Percentiles rank a stretch among this genome's conserved stretches.
Conservation (phyloP, 768 basidiomycete genomes). For the Vishniacozyma victoriae region DNA sequence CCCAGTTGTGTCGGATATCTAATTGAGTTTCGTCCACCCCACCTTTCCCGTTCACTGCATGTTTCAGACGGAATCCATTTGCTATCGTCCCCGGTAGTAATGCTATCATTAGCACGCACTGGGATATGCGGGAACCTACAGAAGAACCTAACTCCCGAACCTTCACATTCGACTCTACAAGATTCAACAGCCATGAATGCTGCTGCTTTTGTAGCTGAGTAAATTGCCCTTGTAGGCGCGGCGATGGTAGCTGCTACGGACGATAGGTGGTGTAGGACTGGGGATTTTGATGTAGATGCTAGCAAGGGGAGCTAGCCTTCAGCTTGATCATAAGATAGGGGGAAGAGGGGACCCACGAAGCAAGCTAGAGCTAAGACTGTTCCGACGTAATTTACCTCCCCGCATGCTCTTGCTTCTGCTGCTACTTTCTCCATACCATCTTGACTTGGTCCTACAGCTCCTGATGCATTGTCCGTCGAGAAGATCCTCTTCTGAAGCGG, state of each 20-base stretch:
- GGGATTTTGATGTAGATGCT: slow-evolving; percentile 57
- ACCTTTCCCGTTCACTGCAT: slow-evolving; percentile 17
- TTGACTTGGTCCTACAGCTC: slow-evolving; percentile 42
- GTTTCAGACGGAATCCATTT: slow-evolving; percentile 43
- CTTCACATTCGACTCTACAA: slow-evolving; percentile 38
- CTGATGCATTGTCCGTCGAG: neutral
- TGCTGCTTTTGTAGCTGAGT: slow-evolving; percentile 76
- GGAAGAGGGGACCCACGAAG: slow-evolving; percentile 32
- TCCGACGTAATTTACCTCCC: slow-evolving; percentile 42
- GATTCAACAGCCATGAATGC: slow-evolving; percentile 39
- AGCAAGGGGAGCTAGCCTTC: slow-evolving; percentile 67
- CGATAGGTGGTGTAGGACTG: slow-evolving; percentile 72
- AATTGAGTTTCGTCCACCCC: slow-evolving; percentile 35
- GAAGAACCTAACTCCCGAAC: slow-evolving; percentile 43
- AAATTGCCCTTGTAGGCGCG: slow-evolving; percentile 77
- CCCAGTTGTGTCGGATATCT: slow-evolving; percentile 25
- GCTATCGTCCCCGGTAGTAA: slow-evolving; percentile 41
- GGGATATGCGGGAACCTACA: no score
- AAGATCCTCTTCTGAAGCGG: neutral
- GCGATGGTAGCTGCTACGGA: slow-evolving; percentile 73
- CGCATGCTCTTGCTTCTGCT: slow-evolving; percentile 47
- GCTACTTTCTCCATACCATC: slow-evolving; percentile 60
- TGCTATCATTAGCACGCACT: no score
- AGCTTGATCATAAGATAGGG: neutral
- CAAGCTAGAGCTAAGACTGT: slow-evolving; percentile 35